Base-by-base conservation (phyloP, 1,139 yeast species). In the Pichia sp. region DNA sequence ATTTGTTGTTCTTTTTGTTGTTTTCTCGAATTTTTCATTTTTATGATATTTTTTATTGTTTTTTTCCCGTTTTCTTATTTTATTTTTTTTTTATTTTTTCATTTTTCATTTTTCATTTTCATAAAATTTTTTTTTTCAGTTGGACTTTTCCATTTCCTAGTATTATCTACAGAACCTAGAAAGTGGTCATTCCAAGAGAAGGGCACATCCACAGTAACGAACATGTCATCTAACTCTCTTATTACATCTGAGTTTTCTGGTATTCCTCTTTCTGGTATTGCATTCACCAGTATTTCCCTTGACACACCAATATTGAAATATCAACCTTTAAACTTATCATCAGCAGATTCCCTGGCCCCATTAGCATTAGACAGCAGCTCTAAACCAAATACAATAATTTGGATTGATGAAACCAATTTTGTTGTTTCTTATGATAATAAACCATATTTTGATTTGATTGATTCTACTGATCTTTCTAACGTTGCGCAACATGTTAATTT, bases 241-340 rank as follows among this genome's bases (percentile, higher is more conserved):
- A 22, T 43, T 9, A 34, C 46, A 3, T 43, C 46, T 2, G 34
- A 40, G 23, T 43, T 43, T 29, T 26, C 34, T 5, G 40, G 37
- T 5, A 20, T 31, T 5, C 44, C 47, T 2, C 32, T 37, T 2
- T 21, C 37, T 9, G 43, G 48, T 18, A 42, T 44, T 28, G 93
- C 94, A 16, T 74, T 78, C 37, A 88, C 78, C 1, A 65, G 77
- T 21, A 75, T 79, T 31, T 81, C 88, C 4, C 69, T 88, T 48
- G 95, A 87, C 57, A 69, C 79, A 9, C 91, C 85, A 56, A 78
- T 80, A 52, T 65, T 88, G 36, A 72, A 80, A 49, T 84, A 85
- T 4, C 80, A 75, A 52, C 70, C 84, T 7, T 15, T 41, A 2
- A 41, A 31, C 13, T 13, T 38, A 18, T 15, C 25, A 7, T 24